phyloP scores from a whole-genome alignment of 2,329 filamentous ascomycete genomes.

The Pezicula neosporulosa region DNA sequence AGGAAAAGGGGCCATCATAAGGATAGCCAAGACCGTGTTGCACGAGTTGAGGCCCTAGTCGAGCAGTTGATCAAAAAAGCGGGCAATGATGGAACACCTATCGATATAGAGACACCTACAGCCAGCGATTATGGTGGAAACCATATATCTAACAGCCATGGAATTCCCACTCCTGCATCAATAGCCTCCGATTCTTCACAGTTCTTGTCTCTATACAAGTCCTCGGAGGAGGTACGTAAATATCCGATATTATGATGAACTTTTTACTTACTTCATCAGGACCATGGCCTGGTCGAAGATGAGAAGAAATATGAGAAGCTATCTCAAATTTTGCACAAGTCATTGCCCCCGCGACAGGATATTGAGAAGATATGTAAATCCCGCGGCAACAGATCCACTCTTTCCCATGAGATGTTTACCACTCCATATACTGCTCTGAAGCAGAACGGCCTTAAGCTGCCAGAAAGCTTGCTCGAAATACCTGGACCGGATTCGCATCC shows the following conservation, averaged over 20 bases:
- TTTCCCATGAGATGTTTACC: slow-evolving; percentile 23
- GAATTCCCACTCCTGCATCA: slow-evolving; percentile 44
- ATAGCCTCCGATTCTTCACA: slow-evolving; percentile 31
- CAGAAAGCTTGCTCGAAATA: slow-evolving; percentile 18
- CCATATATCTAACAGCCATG: slow-evolving; percentile 39
- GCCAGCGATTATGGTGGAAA: slow-evolving; percentile 43
- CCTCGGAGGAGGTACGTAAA: background rate
- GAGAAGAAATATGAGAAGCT: slow-evolving; percentile 8
- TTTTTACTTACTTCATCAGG: background rate
- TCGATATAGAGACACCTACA: slow-evolving; percentile 30
- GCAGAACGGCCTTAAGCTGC: slow-evolving; percentile 7
- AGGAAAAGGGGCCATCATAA: slow-evolving; percentile 23
- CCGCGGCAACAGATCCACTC: slow-evolving; percentile 8
- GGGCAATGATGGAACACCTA: background rate
- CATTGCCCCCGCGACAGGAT: slow-evolving; percentile 17
- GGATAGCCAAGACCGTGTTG: slow-evolving; percentile 35
- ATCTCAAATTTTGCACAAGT: slow-evolving; percentile 9
- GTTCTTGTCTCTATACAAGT: slow-evolving; percentile 5
- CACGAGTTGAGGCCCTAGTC: slow-evolving; percentile 43
- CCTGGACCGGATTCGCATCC: slow-evolving; percentile 31
- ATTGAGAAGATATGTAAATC: slow-evolving; percentile 10
- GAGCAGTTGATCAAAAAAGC: slow-evolving; percentile 40
- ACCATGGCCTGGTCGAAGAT: background rate
- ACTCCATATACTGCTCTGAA: slow-evolving; percentile 16
- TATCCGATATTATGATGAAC: background rate